Percentiles rank a stretch among this genome's conserved stretches.
Conservation (phyloP, 257 asterid species). For the Echium plantagineum region DNA sequence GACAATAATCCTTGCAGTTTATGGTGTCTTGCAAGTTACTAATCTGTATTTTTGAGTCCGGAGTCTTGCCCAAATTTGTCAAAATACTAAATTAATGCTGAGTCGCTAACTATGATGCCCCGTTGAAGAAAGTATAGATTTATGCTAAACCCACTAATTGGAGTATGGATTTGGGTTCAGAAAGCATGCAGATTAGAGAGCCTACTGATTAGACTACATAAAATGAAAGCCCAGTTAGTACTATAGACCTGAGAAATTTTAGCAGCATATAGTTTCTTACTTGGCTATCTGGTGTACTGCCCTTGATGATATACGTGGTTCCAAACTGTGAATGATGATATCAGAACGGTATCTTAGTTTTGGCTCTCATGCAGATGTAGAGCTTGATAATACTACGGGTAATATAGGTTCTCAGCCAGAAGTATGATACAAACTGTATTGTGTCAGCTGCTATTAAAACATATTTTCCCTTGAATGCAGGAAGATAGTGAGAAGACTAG, state of each 20-base stretch:
- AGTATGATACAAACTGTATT: not conserved
- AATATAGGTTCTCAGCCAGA: not conserved
- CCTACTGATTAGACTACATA: not conserved
- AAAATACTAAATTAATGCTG: too few species aligned
- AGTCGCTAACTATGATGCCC: too few species aligned
- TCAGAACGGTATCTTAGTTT: not conserved
- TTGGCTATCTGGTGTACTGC: not conserved
- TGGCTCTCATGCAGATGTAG: not conserved
- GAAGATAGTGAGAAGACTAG: conserved; percentile 96
- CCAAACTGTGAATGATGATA: not conserved
- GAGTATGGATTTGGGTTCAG: too few species aligned
- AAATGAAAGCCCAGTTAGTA: not conserved
- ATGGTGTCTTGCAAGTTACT: not conserved
- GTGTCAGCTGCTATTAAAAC: not conserved
- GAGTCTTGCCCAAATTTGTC: too few species aligned
- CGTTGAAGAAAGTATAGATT: not conserved
- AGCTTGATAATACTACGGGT: not conserved
- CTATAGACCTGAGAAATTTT: not conserved
- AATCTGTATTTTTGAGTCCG: conserved; percentile 1
- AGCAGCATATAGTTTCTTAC: not conserved
- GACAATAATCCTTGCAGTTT: not conserved
- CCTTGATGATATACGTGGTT: not conserved
- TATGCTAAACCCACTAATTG: not conserved
- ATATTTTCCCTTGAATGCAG: conserved; percentile 28
- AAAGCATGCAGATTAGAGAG: not conserved